phyloP scores from a whole-genome alignment of 768 basidiomycete species.

The Suillus variegatus region DNA sequence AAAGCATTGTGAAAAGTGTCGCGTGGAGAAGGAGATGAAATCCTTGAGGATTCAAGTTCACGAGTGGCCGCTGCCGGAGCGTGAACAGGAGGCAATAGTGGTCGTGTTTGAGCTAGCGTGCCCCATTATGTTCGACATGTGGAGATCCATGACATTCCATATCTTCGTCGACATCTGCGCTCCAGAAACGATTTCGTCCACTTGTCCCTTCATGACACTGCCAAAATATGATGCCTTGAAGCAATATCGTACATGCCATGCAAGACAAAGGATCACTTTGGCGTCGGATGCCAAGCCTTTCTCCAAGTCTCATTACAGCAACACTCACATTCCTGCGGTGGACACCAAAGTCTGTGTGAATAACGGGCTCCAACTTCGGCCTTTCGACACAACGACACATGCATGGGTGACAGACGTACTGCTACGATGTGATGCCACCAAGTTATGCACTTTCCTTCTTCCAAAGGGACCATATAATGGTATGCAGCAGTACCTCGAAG shows the following conservation, averaged over 20 bases:
- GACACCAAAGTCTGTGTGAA: slow-evolving; percentile 28
- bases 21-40: slow-evolving; percentile 17
- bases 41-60: slow-evolving; percentile 35
- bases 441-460: slow-evolving; percentile 35
- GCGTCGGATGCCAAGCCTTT: slow-evolving; percentile 27
- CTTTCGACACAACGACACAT: slow-evolving; percentile 29
- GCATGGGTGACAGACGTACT: slow-evolving; percentile 19
- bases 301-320: slow-evolving; percentile 16
- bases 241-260: slow-evolving; percentile 17
- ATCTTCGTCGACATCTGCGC: slow-evolving; percentile 40
- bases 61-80: slow-evolving; percentile 49
- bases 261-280: slow-evolving; percentile 22
- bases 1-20: slow-evolving; percentile 32
- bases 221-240: slow-evolving; percentile 13
- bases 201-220: slow-evolving; percentile 18
- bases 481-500: slow-evolving; percentile 39
- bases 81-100: slow-evolving; percentile 20
- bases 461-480: slow-evolving; percentile 32
- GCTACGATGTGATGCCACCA: not conserved
- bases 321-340: slow-evolving; percentile 16
- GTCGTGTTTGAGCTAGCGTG: slow-evolving; percentile 45
- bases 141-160: slow-evolving; percentile 43
- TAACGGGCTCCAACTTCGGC: slow-evolving; percentile 33
- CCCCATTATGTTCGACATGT: slow-evolving; percentile 42
- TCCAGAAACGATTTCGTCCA: not conserved